Conservation (phyloP, 805 yeast species). For the Metschnikowia baotianmanensis region DNA sequence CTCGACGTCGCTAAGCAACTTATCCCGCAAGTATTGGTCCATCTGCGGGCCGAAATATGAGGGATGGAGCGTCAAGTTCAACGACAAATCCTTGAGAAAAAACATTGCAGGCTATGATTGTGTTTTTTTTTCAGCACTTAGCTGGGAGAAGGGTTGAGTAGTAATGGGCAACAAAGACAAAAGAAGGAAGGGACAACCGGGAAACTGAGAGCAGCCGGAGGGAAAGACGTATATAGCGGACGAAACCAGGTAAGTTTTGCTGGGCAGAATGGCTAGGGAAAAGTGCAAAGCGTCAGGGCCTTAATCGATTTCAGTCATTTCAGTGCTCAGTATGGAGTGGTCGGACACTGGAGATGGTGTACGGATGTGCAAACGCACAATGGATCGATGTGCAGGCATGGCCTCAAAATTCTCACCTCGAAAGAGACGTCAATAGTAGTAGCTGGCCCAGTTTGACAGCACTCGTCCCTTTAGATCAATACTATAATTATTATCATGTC, state of each 20-base stretch:
- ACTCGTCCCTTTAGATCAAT: too few species aligned
- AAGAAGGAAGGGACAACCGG: not conserved
- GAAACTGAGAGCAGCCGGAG: not conserved
- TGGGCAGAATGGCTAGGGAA: too few species aligned
- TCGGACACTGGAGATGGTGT: too few species aligned
- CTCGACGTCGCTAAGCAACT: constrained; percentile 91
- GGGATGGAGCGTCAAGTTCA: constrained; percentile 92
- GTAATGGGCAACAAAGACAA: not conserved
- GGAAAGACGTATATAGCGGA: not conserved
- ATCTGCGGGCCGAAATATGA: constrained; percentile 97
- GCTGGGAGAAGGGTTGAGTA: not conserved
- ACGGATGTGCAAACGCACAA: not conserved
- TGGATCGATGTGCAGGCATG: not conserved
- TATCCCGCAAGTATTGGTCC: constrained; percentile 89
- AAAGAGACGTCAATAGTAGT: too few species aligned
- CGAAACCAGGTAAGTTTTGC: not conserved
- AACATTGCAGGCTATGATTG: constrained; percentile 29
- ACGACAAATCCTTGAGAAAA: constrained; percentile 77
- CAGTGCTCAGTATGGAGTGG: too few species aligned
- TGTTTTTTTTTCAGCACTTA: not conserved
- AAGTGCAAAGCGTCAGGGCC: too few species aligned
- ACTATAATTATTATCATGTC: constrained; percentile 32
- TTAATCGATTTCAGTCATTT: too few species aligned
- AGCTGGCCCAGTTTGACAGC: too few species aligned
- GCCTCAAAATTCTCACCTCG: constrained; percentile 6